These are phyloP conservation scores for Chlorella sp. DNA, from an alignment of 139 green algal genomes.

Conservation along the genomic window DNA sequence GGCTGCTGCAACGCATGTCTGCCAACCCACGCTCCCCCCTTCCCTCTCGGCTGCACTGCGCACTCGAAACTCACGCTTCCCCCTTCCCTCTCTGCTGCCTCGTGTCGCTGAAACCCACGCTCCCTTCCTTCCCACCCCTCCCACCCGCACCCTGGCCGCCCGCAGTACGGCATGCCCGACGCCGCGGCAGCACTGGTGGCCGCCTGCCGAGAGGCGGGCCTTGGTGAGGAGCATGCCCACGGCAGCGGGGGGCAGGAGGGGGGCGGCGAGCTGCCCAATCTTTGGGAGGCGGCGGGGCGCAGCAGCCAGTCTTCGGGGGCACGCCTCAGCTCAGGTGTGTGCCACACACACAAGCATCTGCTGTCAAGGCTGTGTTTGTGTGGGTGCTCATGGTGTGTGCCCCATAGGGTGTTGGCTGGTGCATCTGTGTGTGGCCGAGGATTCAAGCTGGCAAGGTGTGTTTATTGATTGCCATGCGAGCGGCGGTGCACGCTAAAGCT, in stretches of 20 bases:
- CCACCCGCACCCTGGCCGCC: neutral
- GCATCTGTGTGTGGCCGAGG: neutral
- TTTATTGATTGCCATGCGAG: too few relatives aligned
- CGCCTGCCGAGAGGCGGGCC: constrained; percentile 50
- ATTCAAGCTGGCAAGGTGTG: neutral
- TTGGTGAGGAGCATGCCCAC: constrained; percentile 14
- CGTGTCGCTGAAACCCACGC: neutral
- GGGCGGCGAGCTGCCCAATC: constrained; percentile 38
- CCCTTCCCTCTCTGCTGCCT: neutral
- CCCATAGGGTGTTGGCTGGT: neutral
- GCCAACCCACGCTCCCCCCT: too few relatives aligned
- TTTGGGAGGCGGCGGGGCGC: neutral
- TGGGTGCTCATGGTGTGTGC: neutral
- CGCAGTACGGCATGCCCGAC: constrained; percentile 58
- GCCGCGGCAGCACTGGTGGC: constrained; percentile 60
- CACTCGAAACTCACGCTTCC: too few relatives aligned
- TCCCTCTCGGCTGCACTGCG: too few relatives aligned
- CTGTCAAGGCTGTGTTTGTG: neutral
- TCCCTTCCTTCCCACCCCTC: neutral
- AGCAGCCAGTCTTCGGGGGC: neutral
- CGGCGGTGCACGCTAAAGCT: too few relatives aligned
- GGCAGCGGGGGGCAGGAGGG: neutral
- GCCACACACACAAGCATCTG: neutral
- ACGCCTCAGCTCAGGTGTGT: constrained; percentile 1
- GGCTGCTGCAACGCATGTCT: too few relatives aligned